Percentiles rank a stretch among this genome's conserved stretches.
phyloP scores from a whole-genome alignment of 768 basidiomycete species.

The Tricholoma sp. region DNA sequence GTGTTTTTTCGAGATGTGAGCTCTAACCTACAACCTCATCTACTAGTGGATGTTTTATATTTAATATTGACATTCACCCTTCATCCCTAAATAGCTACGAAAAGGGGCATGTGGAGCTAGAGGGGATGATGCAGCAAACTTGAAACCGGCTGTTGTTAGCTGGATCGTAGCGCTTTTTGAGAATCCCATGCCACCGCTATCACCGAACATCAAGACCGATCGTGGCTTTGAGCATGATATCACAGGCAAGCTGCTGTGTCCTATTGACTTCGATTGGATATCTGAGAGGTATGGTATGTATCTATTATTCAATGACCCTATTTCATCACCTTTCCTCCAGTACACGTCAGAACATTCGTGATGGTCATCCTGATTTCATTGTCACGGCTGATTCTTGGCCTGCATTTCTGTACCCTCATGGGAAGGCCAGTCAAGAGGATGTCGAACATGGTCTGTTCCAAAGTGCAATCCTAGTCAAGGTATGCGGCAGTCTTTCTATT shows the following conservation, averaged over 20 bases:
- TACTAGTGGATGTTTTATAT: no score
- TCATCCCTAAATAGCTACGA: not conserved
- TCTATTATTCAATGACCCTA: not conserved
- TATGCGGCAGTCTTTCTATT: no score
- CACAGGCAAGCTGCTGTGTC: conserved; percentile 13
- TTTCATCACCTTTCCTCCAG: not conserved
- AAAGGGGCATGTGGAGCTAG: conserved; percentile 5
- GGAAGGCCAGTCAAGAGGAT: not conserved
- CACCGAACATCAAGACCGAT: not conserved
- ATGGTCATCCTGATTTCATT: conserved; percentile 10
- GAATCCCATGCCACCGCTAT: not conserved
- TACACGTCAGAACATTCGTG: conserved; percentile 1
- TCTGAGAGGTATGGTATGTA: no score
- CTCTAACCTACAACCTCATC: no score
- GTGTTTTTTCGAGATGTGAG: not conserved
- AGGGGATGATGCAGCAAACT: conserved; percentile 7
- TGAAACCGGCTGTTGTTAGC: conserved; percentile 3
- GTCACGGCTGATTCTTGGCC: conserved; percentile 10
- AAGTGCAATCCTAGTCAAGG: conserved; percentile 9
- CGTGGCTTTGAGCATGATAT: conserved; percentile 15
- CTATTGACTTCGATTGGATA: conserved; percentile 16
- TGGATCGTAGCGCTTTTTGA: conserved; percentile 4
- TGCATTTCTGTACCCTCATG: conserved; percentile 3
- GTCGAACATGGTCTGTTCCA: conserved; percentile 8
- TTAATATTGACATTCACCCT: not conserved